Conservation (phyloP, 495 filamentous ascomycete species). For the Aspergillus sclerotiicarbonarius region DNA sequence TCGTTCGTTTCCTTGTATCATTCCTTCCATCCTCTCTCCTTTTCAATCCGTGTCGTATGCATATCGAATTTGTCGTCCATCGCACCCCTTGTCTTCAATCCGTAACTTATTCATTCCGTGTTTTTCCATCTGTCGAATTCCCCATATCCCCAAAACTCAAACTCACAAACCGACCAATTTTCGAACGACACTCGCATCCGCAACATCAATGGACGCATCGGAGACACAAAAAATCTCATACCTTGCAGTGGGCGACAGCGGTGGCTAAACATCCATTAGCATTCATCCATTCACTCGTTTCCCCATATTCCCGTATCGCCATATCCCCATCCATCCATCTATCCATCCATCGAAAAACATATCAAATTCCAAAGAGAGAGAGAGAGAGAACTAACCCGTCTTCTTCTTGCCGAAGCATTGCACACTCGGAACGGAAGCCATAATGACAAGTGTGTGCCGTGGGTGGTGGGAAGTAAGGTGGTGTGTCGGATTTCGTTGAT, state of each 20-base stretch:
- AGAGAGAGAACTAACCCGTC: conserved; percentile 60
- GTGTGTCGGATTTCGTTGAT: conserved; percentile 18
- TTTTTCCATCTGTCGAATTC: not conserved
- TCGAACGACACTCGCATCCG: too few species aligned
- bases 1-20: not conserved
- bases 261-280: conserved; percentile 52
- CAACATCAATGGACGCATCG: too few species aligned
- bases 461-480: conserved; percentile 11
- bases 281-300: not conserved
- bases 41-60: not conserved
- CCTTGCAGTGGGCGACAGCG: conserved; percentile 93
- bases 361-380: too few species aligned
- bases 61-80: not conserved
- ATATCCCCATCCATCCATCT: not conserved
- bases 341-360: not conserved
- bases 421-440: conserved; percentile 79
- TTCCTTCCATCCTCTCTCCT: conserved; percentile 5
- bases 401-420: conserved; percentile 97
- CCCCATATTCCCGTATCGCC: not conserved
- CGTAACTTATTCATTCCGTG: not conserved
- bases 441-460: conserved; percentile 55
- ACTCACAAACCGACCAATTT: too few species aligned
- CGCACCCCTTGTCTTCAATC: not conserved
- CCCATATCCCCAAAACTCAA: too few species aligned
- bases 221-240: conserved; percentile 40